Evolutionary conservation across 1,284 basidiomycete genomes (phyloP).

Genomic region (Moniliella sp.): DNA sequence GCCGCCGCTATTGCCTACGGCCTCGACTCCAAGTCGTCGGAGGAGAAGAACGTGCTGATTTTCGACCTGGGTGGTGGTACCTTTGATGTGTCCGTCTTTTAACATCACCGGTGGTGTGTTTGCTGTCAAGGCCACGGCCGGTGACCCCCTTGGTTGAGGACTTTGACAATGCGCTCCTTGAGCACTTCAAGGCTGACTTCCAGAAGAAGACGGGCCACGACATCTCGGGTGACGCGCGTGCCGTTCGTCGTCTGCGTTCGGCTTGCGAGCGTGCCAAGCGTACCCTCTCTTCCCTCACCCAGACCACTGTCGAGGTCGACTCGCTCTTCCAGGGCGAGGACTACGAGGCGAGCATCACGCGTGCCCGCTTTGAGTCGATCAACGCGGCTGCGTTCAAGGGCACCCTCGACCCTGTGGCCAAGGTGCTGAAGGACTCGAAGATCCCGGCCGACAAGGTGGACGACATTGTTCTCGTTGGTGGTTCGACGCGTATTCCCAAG

Average conservation of each 20-base stretch:
- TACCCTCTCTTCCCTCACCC: constrained; percentile 85
- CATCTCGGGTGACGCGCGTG: constrained; percentile 85
- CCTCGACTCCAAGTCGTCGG: constrained; percentile 38
- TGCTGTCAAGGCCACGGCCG: constrained; percentile 46
- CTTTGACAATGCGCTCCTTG: constrained; percentile 89
- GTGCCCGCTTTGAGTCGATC: constrained; percentile 99
- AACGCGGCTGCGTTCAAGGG: constrained; percentile 83
- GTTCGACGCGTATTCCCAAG: constrained; percentile 98
- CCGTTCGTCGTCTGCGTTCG: constrained; percentile 73
- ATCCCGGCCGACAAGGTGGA: constrained; percentile 90
- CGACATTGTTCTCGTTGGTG: constrained; percentile 96
- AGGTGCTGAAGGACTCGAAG: constrained; percentile 96
- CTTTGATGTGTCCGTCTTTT: constrained; percentile 47
- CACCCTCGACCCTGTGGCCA: constrained; percentile 91
- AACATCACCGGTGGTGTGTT: constrained; percentile 47
- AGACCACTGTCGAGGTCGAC: constrained; percentile 96
- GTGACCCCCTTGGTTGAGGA: constrained; percentile 57
- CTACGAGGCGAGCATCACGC: constrained; percentile 33
- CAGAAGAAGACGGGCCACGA: constrained; percentile 59
- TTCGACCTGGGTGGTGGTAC: constrained; percentile 93
- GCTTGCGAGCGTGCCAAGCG: constrained; percentile 99
- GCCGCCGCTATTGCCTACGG: constrained; percentile 40
- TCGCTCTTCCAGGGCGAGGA: constrained; percentile 67
- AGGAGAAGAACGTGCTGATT: constrained; percentile 87
- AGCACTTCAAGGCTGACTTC: constrained; percentile 52